A percentile compares a stretch with the other conserved stretches of the same genome.
These are phyloP conservation scores for Monilinia aucupariae DNA, from an alignment of 2,329 filamentous ascomycete genomes.

Conservation along the genomic window DNA sequence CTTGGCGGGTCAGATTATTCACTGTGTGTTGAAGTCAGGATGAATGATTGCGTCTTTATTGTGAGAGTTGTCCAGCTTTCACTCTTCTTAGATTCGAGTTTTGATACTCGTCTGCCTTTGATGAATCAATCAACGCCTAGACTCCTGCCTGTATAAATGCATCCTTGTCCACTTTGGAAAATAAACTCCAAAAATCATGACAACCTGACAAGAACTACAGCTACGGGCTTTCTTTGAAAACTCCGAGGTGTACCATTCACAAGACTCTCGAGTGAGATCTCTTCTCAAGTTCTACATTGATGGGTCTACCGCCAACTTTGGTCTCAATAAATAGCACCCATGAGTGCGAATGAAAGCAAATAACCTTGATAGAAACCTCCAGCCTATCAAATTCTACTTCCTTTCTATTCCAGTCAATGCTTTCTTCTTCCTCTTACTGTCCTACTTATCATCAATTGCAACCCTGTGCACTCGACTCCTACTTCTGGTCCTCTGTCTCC, in stretches of 20 bases:
- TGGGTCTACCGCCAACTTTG: background rate
- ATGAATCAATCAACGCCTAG: background rate
- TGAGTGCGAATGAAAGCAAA: background rate
- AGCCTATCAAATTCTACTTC: background rate
- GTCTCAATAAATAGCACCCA: background rate
- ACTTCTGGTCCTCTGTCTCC: constrained; percentile 26
- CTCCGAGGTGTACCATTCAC: background rate
- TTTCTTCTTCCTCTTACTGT: background rate
- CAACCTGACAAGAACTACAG: background rate
- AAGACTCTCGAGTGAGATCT: background rate
- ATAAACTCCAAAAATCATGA: background rate
- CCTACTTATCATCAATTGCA: constrained; percentile 3
- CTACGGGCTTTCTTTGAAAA: background rate
- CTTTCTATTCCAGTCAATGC: background rate
- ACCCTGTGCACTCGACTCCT: constrained; percentile 20
- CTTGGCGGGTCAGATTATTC: background rate
- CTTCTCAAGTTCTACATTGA: background rate
- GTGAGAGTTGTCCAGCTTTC: background rate
- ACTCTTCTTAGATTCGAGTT: background rate
- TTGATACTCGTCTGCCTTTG: background rate
- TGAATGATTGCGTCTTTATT: no score
- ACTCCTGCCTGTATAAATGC: background rate
- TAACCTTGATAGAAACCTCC: background rate
- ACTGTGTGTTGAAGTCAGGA: background rate
- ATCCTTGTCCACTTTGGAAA: background rate